A percentile compares a stretch with the other conserved stretches of the same genome.
Conservation (phyloP, 352 stramenopile species). For the Saprolegnia parasitica region DNA sequence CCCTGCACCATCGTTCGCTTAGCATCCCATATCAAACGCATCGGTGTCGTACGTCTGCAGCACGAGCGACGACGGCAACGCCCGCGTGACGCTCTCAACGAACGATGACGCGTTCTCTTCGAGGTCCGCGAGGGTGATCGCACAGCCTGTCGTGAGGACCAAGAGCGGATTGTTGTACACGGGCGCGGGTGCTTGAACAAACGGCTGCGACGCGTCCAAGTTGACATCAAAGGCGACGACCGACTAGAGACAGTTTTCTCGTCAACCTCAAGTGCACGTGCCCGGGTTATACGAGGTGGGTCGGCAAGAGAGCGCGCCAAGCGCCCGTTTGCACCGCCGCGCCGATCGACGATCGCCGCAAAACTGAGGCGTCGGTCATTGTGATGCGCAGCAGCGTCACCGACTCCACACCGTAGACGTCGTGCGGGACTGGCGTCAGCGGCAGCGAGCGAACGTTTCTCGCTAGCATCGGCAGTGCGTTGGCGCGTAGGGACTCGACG, state of each 20-base stretch:
- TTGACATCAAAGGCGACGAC: neutral
- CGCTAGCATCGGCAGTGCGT: neutral
- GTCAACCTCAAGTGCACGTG: too few relatives aligned
- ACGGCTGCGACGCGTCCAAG: neutral
- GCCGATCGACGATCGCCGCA: neutral
- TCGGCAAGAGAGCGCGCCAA: neutral
- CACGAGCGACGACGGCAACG: neutral
- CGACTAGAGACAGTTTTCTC: neutral
- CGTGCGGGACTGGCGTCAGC: neutral
- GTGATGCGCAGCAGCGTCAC: neutral
- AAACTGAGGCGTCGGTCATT: neutral
- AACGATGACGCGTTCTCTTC: neutral
- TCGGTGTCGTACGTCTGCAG: neutral
- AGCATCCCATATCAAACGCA: neutral
- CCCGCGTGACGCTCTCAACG: neutral
- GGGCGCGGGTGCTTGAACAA: neutral
- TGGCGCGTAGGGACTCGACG: neutral
- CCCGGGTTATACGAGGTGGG: too few relatives aligned
- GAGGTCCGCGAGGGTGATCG: neutral
- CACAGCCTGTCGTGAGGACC: neutral
- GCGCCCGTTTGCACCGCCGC: neutral
- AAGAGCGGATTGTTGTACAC: neutral
- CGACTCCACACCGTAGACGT: neutral
- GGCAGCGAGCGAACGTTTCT: slow-evolving; percentile 1
- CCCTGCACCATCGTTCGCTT: neutral